Evolutionary conservation across 768 basidiomycete genomes (phyloP).

Genomic region (Russula emetica): DNA sequence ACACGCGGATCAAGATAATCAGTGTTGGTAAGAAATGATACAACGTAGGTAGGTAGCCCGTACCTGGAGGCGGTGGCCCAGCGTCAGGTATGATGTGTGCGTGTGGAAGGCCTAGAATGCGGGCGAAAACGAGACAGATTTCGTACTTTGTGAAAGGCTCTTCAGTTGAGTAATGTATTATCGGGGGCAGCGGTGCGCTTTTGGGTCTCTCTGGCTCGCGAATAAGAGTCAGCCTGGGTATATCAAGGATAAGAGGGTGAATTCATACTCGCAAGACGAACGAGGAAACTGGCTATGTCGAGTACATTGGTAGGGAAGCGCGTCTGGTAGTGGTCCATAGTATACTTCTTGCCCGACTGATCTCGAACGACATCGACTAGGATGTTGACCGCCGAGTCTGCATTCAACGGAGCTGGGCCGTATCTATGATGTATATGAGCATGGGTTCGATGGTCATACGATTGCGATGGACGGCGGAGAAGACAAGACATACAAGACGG

Average conservation of each 20-base stretch:
- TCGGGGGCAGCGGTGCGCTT: slow-evolving; percentile 49
- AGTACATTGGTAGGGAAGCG: slow-evolving; percentile 88
- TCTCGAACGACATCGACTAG: slow-evolving; percentile 83
- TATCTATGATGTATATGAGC: slow-evolving; percentile 49
- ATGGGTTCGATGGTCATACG: slow-evolving; percentile 8
- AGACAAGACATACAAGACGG: slow-evolving; percentile 63
- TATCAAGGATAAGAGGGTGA: slow-evolving; percentile 4
- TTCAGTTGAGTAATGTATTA: slow-evolving; percentile 81
- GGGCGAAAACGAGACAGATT: slow-evolving; percentile 77
- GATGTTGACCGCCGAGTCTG: slow-evolving; percentile 86
- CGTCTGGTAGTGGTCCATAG: slow-evolving; percentile 94
- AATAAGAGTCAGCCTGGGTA: background rate
- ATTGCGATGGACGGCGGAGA: slow-evolving; percentile 1
- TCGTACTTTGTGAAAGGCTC: slow-evolving; percentile 91
- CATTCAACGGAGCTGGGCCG: slow-evolving; percentile 77
- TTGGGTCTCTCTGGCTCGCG: slow-evolving; percentile 35
- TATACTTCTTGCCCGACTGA: slow-evolving; percentile 82
- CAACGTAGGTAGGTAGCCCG: background rate
- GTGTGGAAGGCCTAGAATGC: slow-evolving; percentile 65
- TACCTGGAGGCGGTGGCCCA: slow-evolving; percentile 45
- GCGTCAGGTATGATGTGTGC: slow-evolving; percentile 71
- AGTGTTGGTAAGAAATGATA: background rate
- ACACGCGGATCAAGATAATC: background rate
- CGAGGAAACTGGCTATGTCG: slow-evolving; percentile 83
- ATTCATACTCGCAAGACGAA: slow-evolving; percentile 61